Percentiles rank a stretch among this genome's conserved stretches.
phyloP scores from a whole-genome alignment of 306 rosid genomes.

The Mucuna pruriens region DNA sequence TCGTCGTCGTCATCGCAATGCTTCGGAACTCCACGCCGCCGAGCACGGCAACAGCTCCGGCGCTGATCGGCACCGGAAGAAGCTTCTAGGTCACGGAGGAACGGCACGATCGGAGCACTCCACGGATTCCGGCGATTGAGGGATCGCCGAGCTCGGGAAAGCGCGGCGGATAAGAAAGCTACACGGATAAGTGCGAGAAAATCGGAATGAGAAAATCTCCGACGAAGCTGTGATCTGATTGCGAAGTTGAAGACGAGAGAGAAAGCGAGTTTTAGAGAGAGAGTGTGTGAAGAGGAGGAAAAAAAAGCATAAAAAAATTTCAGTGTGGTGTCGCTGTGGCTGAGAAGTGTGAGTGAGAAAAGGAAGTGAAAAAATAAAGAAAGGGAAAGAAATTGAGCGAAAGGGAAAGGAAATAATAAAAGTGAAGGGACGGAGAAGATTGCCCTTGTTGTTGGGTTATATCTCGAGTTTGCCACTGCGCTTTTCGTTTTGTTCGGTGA shows the following conservation, averaged over 20 bases:
- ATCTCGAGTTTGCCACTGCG: conserved; percentile 53
- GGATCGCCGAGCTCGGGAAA: conserved; percentile 46
- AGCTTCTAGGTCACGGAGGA: conserved; percentile 40
- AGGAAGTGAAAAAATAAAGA: conserved; percentile 33
- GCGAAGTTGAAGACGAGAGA: conserved; percentile 58
- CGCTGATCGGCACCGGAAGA: conserved; percentile 33
- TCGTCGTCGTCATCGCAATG: neutral
- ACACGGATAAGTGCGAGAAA: conserved; percentile 61
- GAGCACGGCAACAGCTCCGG: conserved; percentile 41
- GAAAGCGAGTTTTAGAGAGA: conserved; percentile 26
- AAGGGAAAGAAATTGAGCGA: conserved; percentile 9
- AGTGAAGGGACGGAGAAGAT: conserved; percentile 25
- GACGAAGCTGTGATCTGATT: conserved; percentile 68
- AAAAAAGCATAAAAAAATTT: conserved; percentile 1
- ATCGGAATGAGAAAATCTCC: conserved; percentile 51
- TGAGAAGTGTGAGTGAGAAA: conserved; percentile 33
- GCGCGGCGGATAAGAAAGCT: conserved; percentile 51
- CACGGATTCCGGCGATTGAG: conserved; percentile 52
- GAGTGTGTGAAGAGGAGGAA: conserved; percentile 26
- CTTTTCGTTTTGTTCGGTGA: conserved; percentile 11
- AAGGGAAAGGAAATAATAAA: conserved; percentile 34
- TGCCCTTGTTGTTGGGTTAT: conserved; percentile 10
- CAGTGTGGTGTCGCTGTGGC: conserved; percentile 40
- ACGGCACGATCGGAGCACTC: conserved; percentile 49
- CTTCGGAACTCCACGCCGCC: conserved; percentile 32